Evolutionary conservation across 805 yeast species (phyloP).

Genomic region (Brettanomyces naardenensis): DNA sequence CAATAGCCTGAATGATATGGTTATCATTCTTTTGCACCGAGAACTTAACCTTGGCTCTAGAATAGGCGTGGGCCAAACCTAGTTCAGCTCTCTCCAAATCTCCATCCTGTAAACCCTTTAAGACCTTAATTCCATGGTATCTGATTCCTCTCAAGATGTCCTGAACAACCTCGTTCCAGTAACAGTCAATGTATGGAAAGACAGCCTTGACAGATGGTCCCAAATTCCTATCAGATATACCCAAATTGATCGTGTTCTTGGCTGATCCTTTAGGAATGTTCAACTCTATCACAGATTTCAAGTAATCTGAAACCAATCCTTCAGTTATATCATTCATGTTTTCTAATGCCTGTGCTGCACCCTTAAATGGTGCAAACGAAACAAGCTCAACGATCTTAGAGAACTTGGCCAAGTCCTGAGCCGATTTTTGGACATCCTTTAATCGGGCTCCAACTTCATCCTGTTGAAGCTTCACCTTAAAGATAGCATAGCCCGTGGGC

Average conservation of each 20-base stretch:
- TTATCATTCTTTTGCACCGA: conserved; percentile 97
- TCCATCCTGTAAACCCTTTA: conserved; percentile 88
- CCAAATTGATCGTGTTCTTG: conserved; percentile 64
- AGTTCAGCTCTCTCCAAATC: conserved; percentile 97
- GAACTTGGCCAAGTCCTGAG: conserved; percentile 76
- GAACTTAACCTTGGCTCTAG: conserved; percentile 98
- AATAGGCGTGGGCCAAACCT: conserved; percentile 98
- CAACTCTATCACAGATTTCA: conserved; percentile 81
- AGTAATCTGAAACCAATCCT: conserved; percentile 89
- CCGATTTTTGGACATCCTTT: conserved; percentile 89
- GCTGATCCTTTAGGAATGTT: conserved; percentile 77
- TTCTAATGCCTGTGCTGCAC: conserved; percentile 98
- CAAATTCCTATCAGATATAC: conserved; percentile 88
- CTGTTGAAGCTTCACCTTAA: conserved; percentile 88
- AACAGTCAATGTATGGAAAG: conserved; percentile 84
- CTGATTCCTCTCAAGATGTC: conserved; percentile 94
- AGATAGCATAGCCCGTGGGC: conserved; percentile 96
- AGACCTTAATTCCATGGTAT: conserved; percentile 78
- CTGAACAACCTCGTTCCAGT: conserved; percentile 86
- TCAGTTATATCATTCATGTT: conserved; percentile 97
- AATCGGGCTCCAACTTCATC: conserved; percentile 88
- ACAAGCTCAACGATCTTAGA: conserved; percentile 90
- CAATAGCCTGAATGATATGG: conserved; percentile 98
- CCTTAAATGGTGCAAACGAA: conserved; percentile 96
- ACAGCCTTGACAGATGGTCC: conserved; percentile 95